Percentiles rank a stretch among this genome's conserved stretches.
phyloP scores from a whole-genome alignment of 805 yeast species.

The Saccharomycopsis selenospora region DNA sequence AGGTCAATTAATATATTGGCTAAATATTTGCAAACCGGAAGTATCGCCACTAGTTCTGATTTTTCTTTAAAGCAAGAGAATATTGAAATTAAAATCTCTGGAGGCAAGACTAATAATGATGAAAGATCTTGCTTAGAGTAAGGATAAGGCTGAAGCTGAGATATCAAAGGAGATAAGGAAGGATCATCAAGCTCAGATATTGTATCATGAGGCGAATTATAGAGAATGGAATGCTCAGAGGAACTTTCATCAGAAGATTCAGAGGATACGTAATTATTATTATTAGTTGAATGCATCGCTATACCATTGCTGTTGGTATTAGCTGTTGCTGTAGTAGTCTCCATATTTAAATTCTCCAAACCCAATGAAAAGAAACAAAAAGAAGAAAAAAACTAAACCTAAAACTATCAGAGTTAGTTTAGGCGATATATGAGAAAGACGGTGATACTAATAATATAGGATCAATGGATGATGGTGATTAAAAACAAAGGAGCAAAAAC shows the following conservation, averaged over 20 bases:
- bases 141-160: slow-evolving; percentile 7
- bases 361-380: no score
- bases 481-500: no score
- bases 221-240: slow-evolving; percentile 5
- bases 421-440: no score
- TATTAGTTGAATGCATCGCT: no score
- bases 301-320: no score
- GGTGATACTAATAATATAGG: no score
- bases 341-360: no score
- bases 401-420: no score
- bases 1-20: slow-evolving; percentile 69
- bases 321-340: no score
- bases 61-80: slow-evolving; percentile 57
- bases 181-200: not conserved
- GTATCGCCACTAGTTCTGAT: slow-evolving; percentile 49
- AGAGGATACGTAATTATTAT: slow-evolving; percentile 11
- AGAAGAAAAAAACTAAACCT: no score
- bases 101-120: slow-evolving; percentile 32
- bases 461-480: no score
- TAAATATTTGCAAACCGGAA: slow-evolving; percentile 77
- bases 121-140: slow-evolving; percentile 11
- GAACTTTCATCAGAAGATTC: slow-evolving; percentile 11
- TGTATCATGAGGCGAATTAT: slow-evolving; percentile 1
- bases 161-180: not conserved
- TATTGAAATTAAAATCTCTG: slow-evolving; percentile 55